Percentiles rank a stretch among this genome's conserved stretches.
Conservation (phyloP, 2,329 filamentous ascomycete genomes). For the Fusarium ramigenum region DNA sequence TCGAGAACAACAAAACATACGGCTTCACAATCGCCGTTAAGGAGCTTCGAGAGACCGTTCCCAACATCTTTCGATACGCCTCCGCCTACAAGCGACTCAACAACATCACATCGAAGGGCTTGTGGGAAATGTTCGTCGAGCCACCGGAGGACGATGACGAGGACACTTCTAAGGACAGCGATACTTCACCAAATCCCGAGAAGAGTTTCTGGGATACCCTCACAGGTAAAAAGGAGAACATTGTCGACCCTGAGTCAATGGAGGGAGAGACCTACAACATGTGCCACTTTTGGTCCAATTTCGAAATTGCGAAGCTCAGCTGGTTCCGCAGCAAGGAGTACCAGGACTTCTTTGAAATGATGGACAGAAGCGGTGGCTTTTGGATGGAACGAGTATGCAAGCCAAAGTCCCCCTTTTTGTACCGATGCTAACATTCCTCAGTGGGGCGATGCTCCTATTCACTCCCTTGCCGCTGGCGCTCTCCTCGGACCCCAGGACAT, state of each 20-base stretch:
- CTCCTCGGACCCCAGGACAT: slow-evolving; percentile 85
- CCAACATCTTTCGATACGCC: slow-evolving; percentile 99
- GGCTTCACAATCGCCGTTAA: slow-evolving; percentile 99
- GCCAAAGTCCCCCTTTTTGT: slow-evolving; percentile 3
- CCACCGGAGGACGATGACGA: slow-evolving; percentile 72
- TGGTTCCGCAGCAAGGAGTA: slow-evolving; percentile 99
- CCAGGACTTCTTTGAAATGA: slow-evolving; percentile 98
- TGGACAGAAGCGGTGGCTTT: slow-evolving; percentile 97
- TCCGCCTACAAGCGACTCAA: slow-evolving; percentile 95
- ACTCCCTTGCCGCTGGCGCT: slow-evolving; percentile 93
- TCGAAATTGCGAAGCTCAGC: slow-evolving; percentile 93
- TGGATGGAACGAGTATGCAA: slow-evolving; percentile 92
- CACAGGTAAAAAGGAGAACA: slow-evolving; percentile 73
- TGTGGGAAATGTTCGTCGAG: slow-evolving; percentile 99
- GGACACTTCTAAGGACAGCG: slow-evolving; percentile 69
- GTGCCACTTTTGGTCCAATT: slow-evolving; percentile 99
- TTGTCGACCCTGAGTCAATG: slow-evolving; percentile 93
- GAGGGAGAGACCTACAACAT: slow-evolving; percentile 99
- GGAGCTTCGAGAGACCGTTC: slow-evolving; percentile 95
- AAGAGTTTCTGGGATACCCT: slow-evolving; percentile 83
- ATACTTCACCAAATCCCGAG: slow-evolving; percentile 74
- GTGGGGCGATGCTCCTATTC: slow-evolving; percentile 99
- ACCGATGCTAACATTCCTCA: slow-evolving; percentile 52
- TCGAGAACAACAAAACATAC: slow-evolving; percentile 93
- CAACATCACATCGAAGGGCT: slow-evolving; percentile 87